These are phyloP conservation scores for Cymbopogon citratus DNA, from an alignment of 176 grass and related monocot genomes.

Conservation along the genomic window DNA sequence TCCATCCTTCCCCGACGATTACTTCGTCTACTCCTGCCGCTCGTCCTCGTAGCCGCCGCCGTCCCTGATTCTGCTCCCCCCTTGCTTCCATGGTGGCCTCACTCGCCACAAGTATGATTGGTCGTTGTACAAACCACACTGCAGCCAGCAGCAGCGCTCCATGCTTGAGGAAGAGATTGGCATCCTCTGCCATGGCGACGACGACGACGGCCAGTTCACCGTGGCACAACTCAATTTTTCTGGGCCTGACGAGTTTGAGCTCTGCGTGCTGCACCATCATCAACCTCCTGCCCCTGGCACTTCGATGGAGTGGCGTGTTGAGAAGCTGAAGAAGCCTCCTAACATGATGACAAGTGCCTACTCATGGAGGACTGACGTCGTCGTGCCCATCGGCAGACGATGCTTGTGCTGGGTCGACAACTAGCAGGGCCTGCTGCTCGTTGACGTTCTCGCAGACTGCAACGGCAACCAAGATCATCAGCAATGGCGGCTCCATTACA, in stretches of 20 bases:
- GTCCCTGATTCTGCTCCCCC: neutral
- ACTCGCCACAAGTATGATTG: fast-evolving
- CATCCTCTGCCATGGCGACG: neutral
- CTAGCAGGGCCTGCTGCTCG: neutral
- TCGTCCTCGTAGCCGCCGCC: neutral
- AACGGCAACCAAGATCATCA: too few species aligned
- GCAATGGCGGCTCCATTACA: too few species aligned
- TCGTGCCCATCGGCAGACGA: neutral
- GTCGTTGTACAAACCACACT: neutral
- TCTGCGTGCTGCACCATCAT: slow-evolving; percentile 5
- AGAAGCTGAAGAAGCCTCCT: neutral
- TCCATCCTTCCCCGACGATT: neutral
- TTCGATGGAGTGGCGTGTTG: neutral
- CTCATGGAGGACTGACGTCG: neutral
- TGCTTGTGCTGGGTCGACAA: slow-evolving; percentile 22
- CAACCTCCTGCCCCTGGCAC: neutral
- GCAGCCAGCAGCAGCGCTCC: neutral
- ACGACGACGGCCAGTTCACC: neutral
- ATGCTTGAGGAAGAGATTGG: neutral
- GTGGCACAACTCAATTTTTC: neutral
- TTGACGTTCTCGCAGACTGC: neutral
- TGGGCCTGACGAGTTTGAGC: neutral
- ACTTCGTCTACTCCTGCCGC: neutral
- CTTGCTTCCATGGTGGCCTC: neutral
- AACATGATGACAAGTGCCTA: neutral